Conservation (phyloP, 1,284 basidiomycete genomes). For the Fomitopsis betulina region DNA sequence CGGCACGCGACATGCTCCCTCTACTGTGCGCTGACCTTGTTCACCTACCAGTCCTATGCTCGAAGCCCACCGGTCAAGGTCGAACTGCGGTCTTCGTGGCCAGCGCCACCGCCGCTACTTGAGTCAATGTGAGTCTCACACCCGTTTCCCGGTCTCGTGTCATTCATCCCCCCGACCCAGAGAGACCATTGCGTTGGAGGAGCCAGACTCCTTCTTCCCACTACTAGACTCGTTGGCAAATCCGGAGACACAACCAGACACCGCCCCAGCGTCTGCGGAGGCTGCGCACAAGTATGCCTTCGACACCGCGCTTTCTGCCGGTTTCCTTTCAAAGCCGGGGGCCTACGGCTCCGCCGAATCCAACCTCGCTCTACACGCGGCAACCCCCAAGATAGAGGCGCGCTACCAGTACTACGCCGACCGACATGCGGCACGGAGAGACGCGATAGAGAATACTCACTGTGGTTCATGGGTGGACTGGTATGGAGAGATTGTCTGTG, state of each 20-base stretch:
- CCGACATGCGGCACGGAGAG: conserved; percentile 24
- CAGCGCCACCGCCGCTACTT: conserved; percentile 66
- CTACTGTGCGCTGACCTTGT: neutral
- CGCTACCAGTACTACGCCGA: conserved; percentile 62
- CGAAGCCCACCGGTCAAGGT: conserved; percentile 67
- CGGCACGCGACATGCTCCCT: neutral
- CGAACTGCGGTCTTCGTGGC: conserved; percentile 78
- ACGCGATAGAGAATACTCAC: conserved; percentile 14
- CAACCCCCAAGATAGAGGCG: conserved; percentile 69
- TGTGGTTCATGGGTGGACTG: conserved; percentile 89
- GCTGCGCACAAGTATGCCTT: conserved; percentile 52
- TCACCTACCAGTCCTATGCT: neutral
- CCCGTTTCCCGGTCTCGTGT: neutral
- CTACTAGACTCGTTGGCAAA: conserved; percentile 61
- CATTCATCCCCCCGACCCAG: conserved; percentile 29
- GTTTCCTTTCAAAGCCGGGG: conserved; percentile 44
- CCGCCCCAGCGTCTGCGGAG: conserved; percentile 36
- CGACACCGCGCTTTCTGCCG: conserved; percentile 41
- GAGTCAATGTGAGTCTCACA: conserved; percentile 73
- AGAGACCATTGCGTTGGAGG: conserved; percentile 60
- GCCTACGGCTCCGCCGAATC: conserved; percentile 51
- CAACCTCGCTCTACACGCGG: conserved; percentile 63
- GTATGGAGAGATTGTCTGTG: conserved; percentile 76
- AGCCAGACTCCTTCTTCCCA: conserved; percentile 65
- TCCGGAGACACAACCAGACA: conserved; percentile 34